These are phyloP conservation scores for Nitzschia putrida DNA, from an alignment of 108 stramenopile species.

Conservation along the genomic window DNA sequence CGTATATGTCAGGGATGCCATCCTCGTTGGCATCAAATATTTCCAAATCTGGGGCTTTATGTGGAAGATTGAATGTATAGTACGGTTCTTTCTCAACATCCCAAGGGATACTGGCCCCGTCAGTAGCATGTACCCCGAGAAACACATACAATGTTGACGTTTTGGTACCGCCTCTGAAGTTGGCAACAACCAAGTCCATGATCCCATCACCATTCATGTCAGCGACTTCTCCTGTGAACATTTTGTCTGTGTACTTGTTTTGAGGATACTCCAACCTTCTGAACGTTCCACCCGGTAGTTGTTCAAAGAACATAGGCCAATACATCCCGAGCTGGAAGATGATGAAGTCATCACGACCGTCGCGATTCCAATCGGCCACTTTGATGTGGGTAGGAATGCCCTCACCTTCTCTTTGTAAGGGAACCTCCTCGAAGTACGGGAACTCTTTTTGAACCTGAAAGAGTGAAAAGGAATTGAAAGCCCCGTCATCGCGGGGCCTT, in stretches of 20 bases:
- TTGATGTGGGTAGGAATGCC: background rate
- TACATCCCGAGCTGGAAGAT: too few species aligned
- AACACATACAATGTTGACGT: background rate
- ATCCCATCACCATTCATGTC: conserved; percentile 9
- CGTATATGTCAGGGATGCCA: conserved; percentile 16
- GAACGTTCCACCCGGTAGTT: conserved; percentile 5
- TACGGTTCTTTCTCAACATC: too few species aligned
- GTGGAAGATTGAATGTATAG: background rate
- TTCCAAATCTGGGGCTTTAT: conserved; percentile 8
- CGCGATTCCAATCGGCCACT: conserved; percentile 10
- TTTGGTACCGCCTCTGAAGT: background rate
- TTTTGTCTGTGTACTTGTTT: background rate
- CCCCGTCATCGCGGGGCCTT: background rate
- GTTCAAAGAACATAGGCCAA: conserved; percentile 6
- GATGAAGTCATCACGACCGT: conserved; percentile 6
- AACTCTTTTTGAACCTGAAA: background rate
- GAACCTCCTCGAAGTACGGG: conserved; percentile 8
- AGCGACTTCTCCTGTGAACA: background rate
- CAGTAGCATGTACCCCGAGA: background rate
- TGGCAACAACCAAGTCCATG: background rate
- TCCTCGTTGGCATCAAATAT: conserved; percentile 8
- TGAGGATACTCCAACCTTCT: background rate
- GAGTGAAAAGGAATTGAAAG: background rate
- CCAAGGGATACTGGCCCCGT: background rate
- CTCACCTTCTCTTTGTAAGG: background rate